Conservation (phyloP, 768 basidiomycete genomes). For the Pleurotus ostreatus region DNA sequence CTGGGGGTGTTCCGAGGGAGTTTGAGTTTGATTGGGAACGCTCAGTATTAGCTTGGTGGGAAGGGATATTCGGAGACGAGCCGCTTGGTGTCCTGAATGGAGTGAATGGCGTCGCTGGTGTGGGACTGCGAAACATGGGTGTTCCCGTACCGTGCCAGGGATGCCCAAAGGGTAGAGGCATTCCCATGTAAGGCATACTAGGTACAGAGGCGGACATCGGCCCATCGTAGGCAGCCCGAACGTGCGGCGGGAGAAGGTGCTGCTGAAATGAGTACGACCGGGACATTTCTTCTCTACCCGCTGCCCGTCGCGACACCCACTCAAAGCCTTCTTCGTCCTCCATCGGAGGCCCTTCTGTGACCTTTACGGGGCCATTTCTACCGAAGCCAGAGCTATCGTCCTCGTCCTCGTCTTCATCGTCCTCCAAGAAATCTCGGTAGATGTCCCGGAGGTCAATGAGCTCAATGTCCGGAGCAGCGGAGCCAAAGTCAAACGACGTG, state of each 20-base stretch:
- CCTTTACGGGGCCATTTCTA: slow-evolving; percentile 38
- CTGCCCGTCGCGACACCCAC: slow-evolving; percentile 71
- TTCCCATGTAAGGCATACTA: slow-evolving; percentile 2
- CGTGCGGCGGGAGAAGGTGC: slow-evolving; percentile 69
- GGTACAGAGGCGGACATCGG: slow-evolving; percentile 2
- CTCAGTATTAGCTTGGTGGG: slow-evolving; percentile 11
- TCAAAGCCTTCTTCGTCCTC: slow-evolving; percentile 79
- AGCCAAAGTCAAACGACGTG: slow-evolving; percentile 85
- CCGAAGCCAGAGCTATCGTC: slow-evolving; percentile 39
- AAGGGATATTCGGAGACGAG: slow-evolving; percentile 8
- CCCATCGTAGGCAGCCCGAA: slow-evolving; percentile 50
- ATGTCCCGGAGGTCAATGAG: slow-evolving; percentile 91
- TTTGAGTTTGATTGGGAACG: slow-evolving; percentile 12
- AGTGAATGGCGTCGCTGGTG: slow-evolving; percentile 30
- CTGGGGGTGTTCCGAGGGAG: slow-evolving; percentile 4
- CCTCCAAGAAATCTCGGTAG: slow-evolving; percentile 90
- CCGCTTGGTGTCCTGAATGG: slow-evolving; percentile 17
- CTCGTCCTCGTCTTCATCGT: slow-evolving; percentile 63
- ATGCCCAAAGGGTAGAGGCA: background rate
- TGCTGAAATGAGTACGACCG: slow-evolving; percentile 38
- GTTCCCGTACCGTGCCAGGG: slow-evolving; percentile 24
- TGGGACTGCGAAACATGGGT: slow-evolving; percentile 29
- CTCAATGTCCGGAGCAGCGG: slow-evolving; percentile 77
- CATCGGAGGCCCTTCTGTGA: slow-evolving; percentile 41
- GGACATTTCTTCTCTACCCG: slow-evolving; percentile 40